Evolutionary conservation across 2,329 filamentous ascomycete genomes (phyloP).

Genomic region (Colletotrichum sojae): DNA sequence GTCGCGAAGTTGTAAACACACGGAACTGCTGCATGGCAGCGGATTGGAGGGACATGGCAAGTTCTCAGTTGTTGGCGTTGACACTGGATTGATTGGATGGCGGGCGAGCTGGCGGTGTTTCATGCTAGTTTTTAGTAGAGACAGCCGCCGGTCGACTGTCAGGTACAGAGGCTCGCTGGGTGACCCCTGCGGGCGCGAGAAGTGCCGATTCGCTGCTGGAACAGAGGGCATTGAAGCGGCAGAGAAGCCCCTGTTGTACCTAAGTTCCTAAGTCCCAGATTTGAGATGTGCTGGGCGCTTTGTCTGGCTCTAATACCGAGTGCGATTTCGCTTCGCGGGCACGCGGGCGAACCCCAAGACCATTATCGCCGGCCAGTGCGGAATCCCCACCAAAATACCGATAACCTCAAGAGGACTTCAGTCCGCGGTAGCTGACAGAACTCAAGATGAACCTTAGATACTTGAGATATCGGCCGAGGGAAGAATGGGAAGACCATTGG

Average conservation of each 20-base stretch:
- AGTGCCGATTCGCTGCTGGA: constrained; percentile 33
- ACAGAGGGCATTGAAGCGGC: constrained; percentile 30
- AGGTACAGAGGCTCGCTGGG: constrained; percentile 27
- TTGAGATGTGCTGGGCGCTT: not conserved
- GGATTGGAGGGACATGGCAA: constrained; percentile 27
- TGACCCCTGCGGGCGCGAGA: constrained; percentile 31
- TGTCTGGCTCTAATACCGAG: constrained; percentile 16
- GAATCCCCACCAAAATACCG: constrained; percentile 20
- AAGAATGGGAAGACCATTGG: not conserved
- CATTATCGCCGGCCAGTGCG: not conserved
- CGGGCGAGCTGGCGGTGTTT: constrained; percentile 30
- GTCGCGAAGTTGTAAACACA: constrained; percentile 24
- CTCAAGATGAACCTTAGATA: not conserved
- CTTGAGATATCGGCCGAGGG: not conserved
- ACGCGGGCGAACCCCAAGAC: constrained; percentile 9
- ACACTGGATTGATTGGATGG: constrained; percentile 37
- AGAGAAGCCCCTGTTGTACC: constrained; percentile 28
- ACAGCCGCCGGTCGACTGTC: constrained; percentile 38
- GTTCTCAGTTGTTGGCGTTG: constrained; percentile 33
- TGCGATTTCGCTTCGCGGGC: constrained; percentile 20
- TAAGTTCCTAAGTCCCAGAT: not conserved
- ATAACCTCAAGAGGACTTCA: constrained; percentile 5
- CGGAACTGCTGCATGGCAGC: constrained; percentile 20
- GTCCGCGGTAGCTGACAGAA: not conserved
- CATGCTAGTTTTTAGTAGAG: constrained; percentile 38